Percentiles rank a stretch among this genome's conserved stretches.
Conservation (phyloP, 2,329 filamentous ascomycete species). For the Clarireedia paspali region DNA sequence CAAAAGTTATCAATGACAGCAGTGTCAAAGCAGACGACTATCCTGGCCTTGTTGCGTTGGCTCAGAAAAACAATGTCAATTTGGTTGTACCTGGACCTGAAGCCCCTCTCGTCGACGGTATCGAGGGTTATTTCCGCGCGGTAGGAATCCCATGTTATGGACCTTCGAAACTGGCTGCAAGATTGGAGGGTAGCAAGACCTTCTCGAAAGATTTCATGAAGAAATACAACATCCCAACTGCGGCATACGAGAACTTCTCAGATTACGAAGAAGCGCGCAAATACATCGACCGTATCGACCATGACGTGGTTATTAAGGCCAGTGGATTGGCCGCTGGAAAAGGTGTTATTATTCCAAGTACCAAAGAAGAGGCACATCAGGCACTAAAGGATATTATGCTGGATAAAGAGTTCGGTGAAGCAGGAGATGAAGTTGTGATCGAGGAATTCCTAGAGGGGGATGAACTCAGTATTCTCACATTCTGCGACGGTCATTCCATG, state of each 20-base stretch:
- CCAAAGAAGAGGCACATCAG: constrained; percentile 71
- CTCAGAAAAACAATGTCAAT: constrained; percentile 65
- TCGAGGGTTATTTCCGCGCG: constrained; percentile 70
- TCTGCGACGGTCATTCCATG: constrained; percentile 83
- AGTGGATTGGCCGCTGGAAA: constrained; percentile 89
- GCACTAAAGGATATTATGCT: constrained; percentile 89
- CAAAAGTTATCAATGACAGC: constrained; percentile 65
- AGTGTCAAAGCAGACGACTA: constrained; percentile 69
- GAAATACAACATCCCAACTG: constrained; percentile 81
- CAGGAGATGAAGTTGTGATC: constrained; percentile 87
- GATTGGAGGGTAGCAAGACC: constrained; percentile 93
- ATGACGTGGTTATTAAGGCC: constrained; percentile 88
- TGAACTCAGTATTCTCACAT: constrained; percentile 84
- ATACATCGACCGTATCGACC: constrained; percentile 64
- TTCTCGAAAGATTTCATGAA: constrained; percentile 99
- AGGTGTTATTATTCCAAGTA: constrained; percentile 68
- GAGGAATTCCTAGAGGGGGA: constrained; percentile 90
- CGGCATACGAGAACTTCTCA: constrained; percentile 82
- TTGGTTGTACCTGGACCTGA: constrained; percentile 85
- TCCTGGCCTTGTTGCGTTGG: constrained; percentile 63
- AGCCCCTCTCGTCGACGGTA: constrained; percentile 85
- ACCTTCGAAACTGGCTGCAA: constrained; percentile 73
- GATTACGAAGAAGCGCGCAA: constrained; percentile 63
- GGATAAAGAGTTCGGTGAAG: constrained; percentile 74
- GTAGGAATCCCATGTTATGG: constrained; percentile 51